A percentile compares a stretch with the other conserved stretches of the same genome.
phyloP scores from a whole-genome alignment of 139 green algal genomes.

The Asterochloris erici region DNA sequence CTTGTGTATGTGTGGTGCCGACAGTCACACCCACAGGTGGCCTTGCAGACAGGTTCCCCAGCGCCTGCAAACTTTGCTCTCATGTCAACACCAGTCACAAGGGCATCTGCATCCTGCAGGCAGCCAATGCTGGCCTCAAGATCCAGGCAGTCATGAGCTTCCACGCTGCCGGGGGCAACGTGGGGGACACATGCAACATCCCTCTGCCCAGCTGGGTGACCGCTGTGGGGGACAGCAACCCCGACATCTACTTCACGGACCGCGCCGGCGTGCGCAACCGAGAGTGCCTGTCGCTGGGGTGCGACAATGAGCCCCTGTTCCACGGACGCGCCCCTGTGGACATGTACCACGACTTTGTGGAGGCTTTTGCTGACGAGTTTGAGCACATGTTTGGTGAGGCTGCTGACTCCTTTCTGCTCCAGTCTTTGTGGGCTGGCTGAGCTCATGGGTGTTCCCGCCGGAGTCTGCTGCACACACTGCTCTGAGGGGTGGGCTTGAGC shows the following conservation, averaged over 20 bases:
- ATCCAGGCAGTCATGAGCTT: conserved; percentile 91
- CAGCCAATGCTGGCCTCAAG: conserved; percentile 51
- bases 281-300: conserved; percentile 94
- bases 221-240: conserved; percentile 80
- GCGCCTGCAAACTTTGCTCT: not conserved
- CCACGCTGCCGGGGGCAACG: conserved; percentile 87
- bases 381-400: conserved; percentile 47
- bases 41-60: not conserved
- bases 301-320: conserved; percentile 81
- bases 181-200: conserved; percentile 91
- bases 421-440: not conserved
- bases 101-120: conserved; percentile 5
- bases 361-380: conserved; percentile 83
- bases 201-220: conserved; percentile 92
- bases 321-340: conserved; percentile 84
- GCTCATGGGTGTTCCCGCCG: not conserved
- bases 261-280: conserved; percentile 76
- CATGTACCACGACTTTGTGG: conserved; percentile 91
- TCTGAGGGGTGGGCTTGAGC: not conserved
- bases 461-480: not conserved
- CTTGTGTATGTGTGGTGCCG: not conserved
- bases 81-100: not conserved
- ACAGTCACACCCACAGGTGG: not conserved
- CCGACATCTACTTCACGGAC: conserved; percentile 97
- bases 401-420: too few species aligned